These are phyloP conservation scores for Vanilla planifolia DNA, from an alignment of 106 monocot species.

Conservation along the genomic window DNA sequence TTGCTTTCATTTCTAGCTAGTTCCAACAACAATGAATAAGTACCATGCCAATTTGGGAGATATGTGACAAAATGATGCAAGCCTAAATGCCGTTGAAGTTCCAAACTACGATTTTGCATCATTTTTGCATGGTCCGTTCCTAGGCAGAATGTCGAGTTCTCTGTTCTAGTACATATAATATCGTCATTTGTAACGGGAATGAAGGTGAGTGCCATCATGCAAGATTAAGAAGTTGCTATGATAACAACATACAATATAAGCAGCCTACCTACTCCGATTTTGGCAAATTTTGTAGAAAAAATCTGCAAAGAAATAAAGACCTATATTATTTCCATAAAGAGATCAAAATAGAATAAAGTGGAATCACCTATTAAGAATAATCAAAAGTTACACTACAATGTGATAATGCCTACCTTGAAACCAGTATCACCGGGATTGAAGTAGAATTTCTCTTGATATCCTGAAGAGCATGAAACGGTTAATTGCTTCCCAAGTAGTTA, in stretches of 20 bases:
- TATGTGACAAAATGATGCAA: no score
- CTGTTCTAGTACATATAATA: no score
- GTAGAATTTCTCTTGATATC: constrained; percentile 97
- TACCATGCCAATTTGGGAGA: no score
- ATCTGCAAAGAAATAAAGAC: constrained; percentile 33
- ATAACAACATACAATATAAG: not conserved
- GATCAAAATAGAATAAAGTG: not conserved
- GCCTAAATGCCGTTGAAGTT: no score
- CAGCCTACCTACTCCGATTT: constrained; percentile 86
- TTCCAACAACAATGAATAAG: no score
- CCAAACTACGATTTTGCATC: no score
- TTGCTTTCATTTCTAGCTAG: no score
- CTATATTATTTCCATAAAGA: constrained; percentile 8
- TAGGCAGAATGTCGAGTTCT: no score
- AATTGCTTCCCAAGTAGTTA: not conserved
- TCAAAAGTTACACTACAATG: no score
- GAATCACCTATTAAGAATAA: not conserved
- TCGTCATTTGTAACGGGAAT: no score
- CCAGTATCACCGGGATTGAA: constrained; percentile 97
- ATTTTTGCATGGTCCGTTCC: no score
- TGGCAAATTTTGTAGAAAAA: constrained; percentile 76
- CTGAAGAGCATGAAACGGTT: constrained; percentile 23
- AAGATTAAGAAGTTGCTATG: not conserved
- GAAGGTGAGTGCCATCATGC: no score
- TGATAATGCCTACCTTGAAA: constrained; percentile 67